Conservation (phyloP, 2,329 filamentous ascomycete species). For the Diaporthe vaccinii region DNA sequence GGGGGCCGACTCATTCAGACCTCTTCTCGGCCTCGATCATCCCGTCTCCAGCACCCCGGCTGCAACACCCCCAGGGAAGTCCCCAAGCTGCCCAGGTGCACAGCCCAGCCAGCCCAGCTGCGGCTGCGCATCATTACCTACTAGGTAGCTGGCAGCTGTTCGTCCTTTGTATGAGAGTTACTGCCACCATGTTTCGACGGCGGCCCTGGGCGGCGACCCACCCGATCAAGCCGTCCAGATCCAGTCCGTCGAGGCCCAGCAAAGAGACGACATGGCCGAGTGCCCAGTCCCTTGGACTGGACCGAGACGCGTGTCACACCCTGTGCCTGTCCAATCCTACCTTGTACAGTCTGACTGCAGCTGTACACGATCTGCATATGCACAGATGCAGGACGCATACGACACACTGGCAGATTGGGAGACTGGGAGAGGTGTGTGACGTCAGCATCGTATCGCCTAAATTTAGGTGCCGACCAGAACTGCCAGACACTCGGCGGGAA, state of each 20-base stretch:
- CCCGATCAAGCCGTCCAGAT: not conserved
- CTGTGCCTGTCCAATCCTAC: not conserved
- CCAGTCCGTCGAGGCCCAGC: not conserved
- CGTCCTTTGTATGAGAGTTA: not conserved
- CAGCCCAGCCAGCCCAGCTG: conserved; percentile 28
- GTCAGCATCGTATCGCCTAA: conserved; percentile 24
- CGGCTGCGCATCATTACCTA: not conserved
- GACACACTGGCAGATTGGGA: not conserved
- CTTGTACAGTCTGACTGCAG: not conserved
- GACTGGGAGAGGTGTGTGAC: conserved; percentile 7
- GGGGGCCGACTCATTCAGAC: conserved; percentile 18
- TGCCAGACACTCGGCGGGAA: not conserved
- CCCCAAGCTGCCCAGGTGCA: conserved; percentile 23
- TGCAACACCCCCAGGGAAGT: conserved; percentile 22
- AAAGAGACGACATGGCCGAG: not conserved
- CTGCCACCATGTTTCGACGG: not conserved
- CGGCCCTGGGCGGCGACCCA: conserved; percentile 3
- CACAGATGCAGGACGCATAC: conserved; percentile 1
- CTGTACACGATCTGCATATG: conserved; percentile 19
- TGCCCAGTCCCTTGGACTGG: conserved; percentile 18
- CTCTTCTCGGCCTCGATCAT: conserved; percentile 27
- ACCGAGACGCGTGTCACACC: conserved; percentile 23
- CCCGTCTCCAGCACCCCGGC: conserved; percentile 25
- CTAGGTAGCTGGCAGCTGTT: not conserved
- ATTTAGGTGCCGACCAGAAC: conserved; percentile 7